phyloP scores from a whole-genome alignment of 257 asterid genomes.

The Nicotiana paniculata region DNA sequence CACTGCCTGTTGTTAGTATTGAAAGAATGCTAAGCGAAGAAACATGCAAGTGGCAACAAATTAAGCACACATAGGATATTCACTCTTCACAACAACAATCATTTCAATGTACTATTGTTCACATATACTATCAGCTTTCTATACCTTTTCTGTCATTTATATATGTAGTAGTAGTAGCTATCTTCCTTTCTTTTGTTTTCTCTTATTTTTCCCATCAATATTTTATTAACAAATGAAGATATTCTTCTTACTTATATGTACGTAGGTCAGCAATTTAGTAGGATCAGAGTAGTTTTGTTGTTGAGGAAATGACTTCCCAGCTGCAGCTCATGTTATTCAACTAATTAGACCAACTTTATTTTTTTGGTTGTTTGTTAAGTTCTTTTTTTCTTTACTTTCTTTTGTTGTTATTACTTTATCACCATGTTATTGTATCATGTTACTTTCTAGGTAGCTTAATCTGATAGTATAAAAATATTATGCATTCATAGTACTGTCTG shows the following conservation, averaged over 20 bases:
- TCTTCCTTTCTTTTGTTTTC: neutral
- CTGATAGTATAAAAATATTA: neutral
- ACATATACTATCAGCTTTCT: neutral
- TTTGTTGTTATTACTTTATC: neutral
- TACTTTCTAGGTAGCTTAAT: neutral
- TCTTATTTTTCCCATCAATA: neutral
- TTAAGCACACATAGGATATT: constrained; percentile 22
- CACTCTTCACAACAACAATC: constrained; percentile 46
- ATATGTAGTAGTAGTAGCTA: neutral
- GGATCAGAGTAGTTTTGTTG: neutral
- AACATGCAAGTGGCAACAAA: constrained; percentile 9
- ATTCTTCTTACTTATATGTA: neutral
- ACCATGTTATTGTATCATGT: neutral
- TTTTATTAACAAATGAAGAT: neutral
- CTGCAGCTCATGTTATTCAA: neutral
- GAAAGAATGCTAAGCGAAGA: constrained; percentile 18
- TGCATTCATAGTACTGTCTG: no score
- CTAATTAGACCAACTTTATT: neutral
- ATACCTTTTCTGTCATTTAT: neutral
- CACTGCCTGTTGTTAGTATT: constrained; percentile 26
- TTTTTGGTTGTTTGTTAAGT: no score
- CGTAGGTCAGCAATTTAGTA: neutral
- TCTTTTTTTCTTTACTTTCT: neutral
- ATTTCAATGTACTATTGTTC: constrained; percentile 24
- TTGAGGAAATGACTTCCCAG: neutral